Conservation (phyloP, 495 filamentous ascomycete species). For the Podospora pseudoanserina region DNA sequence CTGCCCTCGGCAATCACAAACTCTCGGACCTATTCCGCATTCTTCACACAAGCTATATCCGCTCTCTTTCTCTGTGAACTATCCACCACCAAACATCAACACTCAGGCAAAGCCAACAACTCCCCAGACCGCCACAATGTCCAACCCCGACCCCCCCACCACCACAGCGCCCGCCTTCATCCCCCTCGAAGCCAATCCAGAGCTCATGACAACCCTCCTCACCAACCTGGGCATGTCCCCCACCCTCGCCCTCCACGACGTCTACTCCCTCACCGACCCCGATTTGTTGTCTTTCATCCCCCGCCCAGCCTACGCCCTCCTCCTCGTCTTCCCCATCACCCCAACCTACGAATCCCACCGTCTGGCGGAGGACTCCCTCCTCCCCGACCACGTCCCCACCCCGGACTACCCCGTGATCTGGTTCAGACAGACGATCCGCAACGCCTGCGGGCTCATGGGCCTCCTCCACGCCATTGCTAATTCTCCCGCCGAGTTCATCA, state of each 20-base stretch:
- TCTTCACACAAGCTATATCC: neutral
- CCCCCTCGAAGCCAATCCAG: constrained; percentile 63
- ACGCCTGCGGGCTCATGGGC: constrained; percentile 78
- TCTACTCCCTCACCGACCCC: constrained; percentile 76
- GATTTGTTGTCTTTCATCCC: constrained; percentile 77
- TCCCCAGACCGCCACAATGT: constrained; percentile 24
- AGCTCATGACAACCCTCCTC: constrained; percentile 73
- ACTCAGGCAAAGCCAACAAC: neutral
- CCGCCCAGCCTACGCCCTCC: constrained; percentile 74
- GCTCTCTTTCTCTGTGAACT: neutral
- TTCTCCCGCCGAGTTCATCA: constrained; percentile 42
- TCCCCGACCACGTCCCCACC: constrained; percentile 40
- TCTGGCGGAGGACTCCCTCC: constrained; percentile 58
- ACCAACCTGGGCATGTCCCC: constrained; percentile 70
- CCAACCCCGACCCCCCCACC: constrained; percentile 33
- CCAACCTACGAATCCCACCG: constrained; percentile 64
- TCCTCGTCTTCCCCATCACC: constrained; percentile 83
- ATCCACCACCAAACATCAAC: neutral
- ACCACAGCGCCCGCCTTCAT: constrained; percentile 40
- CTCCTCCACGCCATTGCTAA: constrained; percentile 72
- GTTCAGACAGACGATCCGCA: constrained; percentile 83
- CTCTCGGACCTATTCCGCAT: neutral
- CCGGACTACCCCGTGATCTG: constrained; percentile 63
- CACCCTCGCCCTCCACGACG: constrained; percentile 70
- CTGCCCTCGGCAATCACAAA: neutral